A percentile compares a stretch with the other conserved stretches of the same genome.
Evolutionary conservation across 768 basidiomycete species (phyloP).

Genomic region (Gloeostereum incarnatum): DNA sequence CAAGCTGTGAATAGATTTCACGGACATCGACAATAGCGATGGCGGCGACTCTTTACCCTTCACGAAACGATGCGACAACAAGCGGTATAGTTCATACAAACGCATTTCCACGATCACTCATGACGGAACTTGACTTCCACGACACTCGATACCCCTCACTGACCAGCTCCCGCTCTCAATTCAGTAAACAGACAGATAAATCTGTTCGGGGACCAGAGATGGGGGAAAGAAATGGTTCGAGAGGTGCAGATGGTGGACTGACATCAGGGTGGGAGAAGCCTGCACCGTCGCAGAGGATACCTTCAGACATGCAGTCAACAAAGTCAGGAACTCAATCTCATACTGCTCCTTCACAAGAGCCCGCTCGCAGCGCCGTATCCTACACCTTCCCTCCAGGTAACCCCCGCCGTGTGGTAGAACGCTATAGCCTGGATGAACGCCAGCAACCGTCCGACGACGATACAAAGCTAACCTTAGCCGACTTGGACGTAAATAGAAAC

Average conservation of each 20-base stretch:
- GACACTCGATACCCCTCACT: constrained; percentile 44
- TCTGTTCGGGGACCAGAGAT: neutral
- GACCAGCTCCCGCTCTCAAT: constrained; percentile 9
- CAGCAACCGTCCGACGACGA: constrained; percentile 8
- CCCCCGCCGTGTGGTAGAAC: constrained; percentile 37
- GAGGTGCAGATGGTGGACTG: no score
- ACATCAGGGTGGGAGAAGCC: neutral
- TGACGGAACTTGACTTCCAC: constrained; percentile 52
- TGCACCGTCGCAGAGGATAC: neutral
- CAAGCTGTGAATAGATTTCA: no score
- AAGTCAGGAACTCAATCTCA: constrained; percentile 18
- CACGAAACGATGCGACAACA: no score
- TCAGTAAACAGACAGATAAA: neutral
- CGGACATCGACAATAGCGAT: no score
- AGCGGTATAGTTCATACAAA: constrained; percentile 22
- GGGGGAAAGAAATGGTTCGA: constrained; percentile 4
- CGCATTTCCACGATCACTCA: constrained; percentile 44
- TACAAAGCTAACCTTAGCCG: constrained; percentile 10
- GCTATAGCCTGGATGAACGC: constrained; percentile 41
- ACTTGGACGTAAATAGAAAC: constrained; percentile 17
- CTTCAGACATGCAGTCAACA: constrained; percentile 20
- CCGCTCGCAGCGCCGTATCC: constrained; percentile 27
- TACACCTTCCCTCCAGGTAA: constrained; percentile 34
- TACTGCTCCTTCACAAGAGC: constrained; percentile 17
- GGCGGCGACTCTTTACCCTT: no score